Base-by-base conservation (phyloP, 306 rosid species). In the Malus asiatica region DNA sequence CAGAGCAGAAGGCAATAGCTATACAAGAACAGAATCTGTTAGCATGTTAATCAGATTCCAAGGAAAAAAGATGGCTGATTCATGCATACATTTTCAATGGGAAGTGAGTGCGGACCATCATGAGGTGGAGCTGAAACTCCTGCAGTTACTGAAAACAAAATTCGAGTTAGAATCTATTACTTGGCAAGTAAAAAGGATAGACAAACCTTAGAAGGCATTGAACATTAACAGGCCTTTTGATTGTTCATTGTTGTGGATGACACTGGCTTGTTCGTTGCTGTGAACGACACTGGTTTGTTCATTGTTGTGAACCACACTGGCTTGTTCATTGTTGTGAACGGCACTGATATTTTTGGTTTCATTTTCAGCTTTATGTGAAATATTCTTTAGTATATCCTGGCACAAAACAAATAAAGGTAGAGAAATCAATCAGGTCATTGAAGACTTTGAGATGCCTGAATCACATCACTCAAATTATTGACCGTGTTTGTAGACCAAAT, bases 351-450 rank as follows among this genome's bases (percentile, higher is more conserved):
- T 68, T 66, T 66, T 62, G 57, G 84, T 82, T 74, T 81, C 83
- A 83, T 85, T 84, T 81, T 82, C 78, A 66, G 84, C 81, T 77
- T 71, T 81, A 69, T 9, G 80, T 80, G 83, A 46, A 81, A 85
- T 61, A 64, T 76, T 84, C 75, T 82, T 76, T 78, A 88, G 77
- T 62, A 85, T 83, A 82, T 90, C 93, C 98, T 92, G 88, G 63
- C 75, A 85, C 33, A 74, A 76, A 60, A 80, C 71, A 83, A 82
- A 64, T 51, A 80, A 70, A 71, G 78, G 70, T 68, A 60, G 77
- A 72, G 62, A 45, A 84, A 53, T 80, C 44, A 68, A 59, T 33
- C 63, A 63, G 63, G 57, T 80, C 70, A 76, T 30, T 10, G 35
- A 45, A 61, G 45, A 77, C 66, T 78, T 78, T 40, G 40, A 62